Evolutionary conservation across 345 rosid genomes (phyloP).

Genomic region (Lepidium aucheri): DNA sequence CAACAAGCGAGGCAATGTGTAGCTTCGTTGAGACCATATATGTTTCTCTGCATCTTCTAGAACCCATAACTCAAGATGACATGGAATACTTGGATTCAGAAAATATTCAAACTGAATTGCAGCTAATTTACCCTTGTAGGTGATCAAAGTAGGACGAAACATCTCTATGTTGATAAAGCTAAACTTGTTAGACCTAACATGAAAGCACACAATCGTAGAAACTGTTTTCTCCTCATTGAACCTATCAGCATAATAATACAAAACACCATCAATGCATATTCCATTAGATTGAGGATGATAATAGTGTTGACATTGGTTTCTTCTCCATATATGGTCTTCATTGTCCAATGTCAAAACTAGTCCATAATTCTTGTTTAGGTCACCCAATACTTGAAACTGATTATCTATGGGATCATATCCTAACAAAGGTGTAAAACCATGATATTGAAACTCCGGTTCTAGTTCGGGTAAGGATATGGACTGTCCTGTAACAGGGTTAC

Average conservation of each 20-base stretch:
- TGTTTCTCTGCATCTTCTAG: not conserved
- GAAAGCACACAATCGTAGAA: not conserved
- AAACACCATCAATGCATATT: not conserved
- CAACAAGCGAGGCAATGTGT: not conserved
- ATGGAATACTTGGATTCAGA: too few species aligned
- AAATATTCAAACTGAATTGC: not conserved
- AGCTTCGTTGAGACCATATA: not conserved
- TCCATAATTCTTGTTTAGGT: not conserved
- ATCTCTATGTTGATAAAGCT: not conserved
- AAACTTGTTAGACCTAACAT: not conserved
- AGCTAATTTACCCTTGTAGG: constrained; percentile 10
- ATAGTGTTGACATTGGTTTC: not conserved
- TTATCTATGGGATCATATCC: not conserved
- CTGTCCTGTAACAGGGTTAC: not conserved
- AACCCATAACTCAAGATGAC: not conserved
- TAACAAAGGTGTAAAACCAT: not conserved
- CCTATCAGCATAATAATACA: not conserved
- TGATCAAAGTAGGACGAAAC: not conserved
- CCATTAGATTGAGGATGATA: not conserved
- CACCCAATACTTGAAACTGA: not conserved
- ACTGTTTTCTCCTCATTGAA: not conserved
- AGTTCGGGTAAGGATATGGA: not conserved
- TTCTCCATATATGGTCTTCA: not conserved
- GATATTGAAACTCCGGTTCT: too few species aligned
- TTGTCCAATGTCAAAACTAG: not conserved